Base-by-base conservation (phyloP, 805 yeast species). In the Spathaspora hagerdaliae region DNA sequence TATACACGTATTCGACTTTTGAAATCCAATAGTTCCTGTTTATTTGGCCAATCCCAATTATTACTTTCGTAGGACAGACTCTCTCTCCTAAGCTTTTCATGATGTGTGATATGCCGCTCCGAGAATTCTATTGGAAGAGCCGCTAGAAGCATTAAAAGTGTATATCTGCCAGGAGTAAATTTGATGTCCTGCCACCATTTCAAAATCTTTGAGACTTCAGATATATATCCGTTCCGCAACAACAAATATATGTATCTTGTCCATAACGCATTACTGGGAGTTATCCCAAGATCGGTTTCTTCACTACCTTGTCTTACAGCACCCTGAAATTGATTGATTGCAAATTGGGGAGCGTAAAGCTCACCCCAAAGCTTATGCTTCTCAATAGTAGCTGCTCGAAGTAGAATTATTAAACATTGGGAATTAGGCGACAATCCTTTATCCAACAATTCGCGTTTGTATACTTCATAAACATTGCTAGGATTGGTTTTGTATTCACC, bases 291-390 rank as follows among this genome's bases (percentile, higher is more conserved):
- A 3, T 24, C 36, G 12, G 42, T 32, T 9, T 32, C 44, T 3
- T 49, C 3, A n/a, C 31, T 8, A 29, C 26, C 31, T 2, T 32
- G 37, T 42, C 36, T 41, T 2, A 44, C 46, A 27, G 29, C 45
- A 3, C 38, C 67, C 46, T 78, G 73, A 60, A 83, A 78, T 56
- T 83, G 87, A 34, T 68, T 73, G 2, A 81, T 69, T 0, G 86
- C 82, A 26, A 81, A 67, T 52, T 83, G 87, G 1, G 83, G 68
- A 0, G 90, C 86, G 43, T 64, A 75, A 1, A 64, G 62, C 8
- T 68, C 79, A 87, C 87, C 83, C 13, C 63, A 41, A 2, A 74
- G 39, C 6, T 44, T 52, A 2, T 49, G 44, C 7, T 44, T 34
- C 1, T 48, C 52, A 2, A 52, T 45, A 51, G 65, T 56, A 6